Percentiles rank a stretch among this genome's conserved stretches.
phyloP scores from a whole-genome alignment of 2,329 filamentous ascomycete species.

The Fusarium brevicatenulatum region DNA sequence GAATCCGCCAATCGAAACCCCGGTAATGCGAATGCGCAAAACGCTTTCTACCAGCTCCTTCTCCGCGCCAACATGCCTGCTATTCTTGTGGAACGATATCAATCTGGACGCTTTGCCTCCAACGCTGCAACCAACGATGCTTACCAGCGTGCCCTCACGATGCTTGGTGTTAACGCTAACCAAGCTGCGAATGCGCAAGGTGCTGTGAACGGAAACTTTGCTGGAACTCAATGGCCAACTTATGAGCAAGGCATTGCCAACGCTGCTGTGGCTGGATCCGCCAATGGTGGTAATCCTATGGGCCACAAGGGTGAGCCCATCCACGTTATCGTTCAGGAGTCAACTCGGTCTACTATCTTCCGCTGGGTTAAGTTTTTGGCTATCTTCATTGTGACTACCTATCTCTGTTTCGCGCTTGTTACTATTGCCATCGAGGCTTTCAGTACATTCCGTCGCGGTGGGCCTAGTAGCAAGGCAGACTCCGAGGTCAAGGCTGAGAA shows the following conservation, averaged over 20 bases:
- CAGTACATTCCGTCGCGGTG: conserved; percentile 76
- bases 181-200: conserved; percentile 38
- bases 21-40: conserved; percentile 85
- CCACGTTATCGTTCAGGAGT: conserved; percentile 95
- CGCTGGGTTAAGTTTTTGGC: conserved; percentile 91
- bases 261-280: conserved; percentile 41
- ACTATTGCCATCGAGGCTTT: conserved; percentile 86
- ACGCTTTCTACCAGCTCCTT: conserved; percentile 92
- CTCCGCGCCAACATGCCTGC: conserved; percentile 93
- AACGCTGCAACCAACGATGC: conserved; percentile 81
- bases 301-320: conserved; percentile 87
- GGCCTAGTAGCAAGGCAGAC: conserved; percentile 73
- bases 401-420: conserved; percentile 81
- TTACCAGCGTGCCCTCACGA: conserved; percentile 77
- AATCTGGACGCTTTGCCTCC: conserved; percentile 84
- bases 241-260: conserved; percentile 46
- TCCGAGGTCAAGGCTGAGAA: conserved; percentile 92
- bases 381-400: conserved; percentile 81
- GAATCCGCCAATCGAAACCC: conserved; percentile 94
- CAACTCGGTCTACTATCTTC: conserved; percentile 80
- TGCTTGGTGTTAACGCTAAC: conserved; percentile 47
- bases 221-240: conserved; percentile 44
- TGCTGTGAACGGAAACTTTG: conserved; percentile 34
- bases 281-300: conserved; percentile 49
- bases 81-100: conserved; percentile 90